Conservation (phyloP, 495 filamentous ascomycete genomes). For the Pyrenula aspistea region DNA sequence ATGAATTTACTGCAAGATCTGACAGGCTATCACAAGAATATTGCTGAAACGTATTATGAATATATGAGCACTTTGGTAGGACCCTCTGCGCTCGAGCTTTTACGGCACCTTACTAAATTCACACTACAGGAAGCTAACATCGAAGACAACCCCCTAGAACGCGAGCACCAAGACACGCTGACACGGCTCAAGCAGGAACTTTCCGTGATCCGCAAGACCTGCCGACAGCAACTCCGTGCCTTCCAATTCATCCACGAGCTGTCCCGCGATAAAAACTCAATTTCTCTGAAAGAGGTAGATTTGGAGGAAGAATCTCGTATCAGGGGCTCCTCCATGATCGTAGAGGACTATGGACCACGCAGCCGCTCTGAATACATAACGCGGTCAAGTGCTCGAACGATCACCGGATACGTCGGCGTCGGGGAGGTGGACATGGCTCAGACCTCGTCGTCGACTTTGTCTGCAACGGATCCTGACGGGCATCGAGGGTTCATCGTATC, state of each 20-base stretch:
- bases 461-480: conserved; percentile 14
- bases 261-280: conserved; percentile 7
- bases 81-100: not conserved
- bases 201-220: conserved; percentile 16
- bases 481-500: conserved; percentile 15
- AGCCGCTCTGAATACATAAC: conserved; percentile 2
- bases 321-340: conserved; percentile 2
- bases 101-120: not conserved
- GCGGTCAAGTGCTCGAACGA: conserved; percentile 5
- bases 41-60: conserved; percentile 20
- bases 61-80: conserved; percentile 20
- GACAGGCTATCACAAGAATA: conserved; percentile 13
- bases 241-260: conserved; percentile 2
- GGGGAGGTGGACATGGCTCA: conserved; percentile 4
- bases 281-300: conserved; percentile 11
- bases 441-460: conserved; percentile 9
- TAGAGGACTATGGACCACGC: conserved; percentile 4
- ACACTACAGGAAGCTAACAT: conserved; percentile 17
- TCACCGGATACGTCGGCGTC: conserved; percentile 2
- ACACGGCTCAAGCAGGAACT: conserved; percentile 24
- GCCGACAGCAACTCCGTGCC: conserved; percentile 6
- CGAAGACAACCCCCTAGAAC: conserved; percentile 15
- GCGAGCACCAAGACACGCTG: conserved; percentile 23
- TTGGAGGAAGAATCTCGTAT: conserved; percentile 4
- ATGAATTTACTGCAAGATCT: conserved; percentile 18